Percentiles rank a stretch among this genome's conserved stretches.
phyloP scores from a whole-genome alignment of 306 rosid genomes.

The Vigna mungo region DNA sequence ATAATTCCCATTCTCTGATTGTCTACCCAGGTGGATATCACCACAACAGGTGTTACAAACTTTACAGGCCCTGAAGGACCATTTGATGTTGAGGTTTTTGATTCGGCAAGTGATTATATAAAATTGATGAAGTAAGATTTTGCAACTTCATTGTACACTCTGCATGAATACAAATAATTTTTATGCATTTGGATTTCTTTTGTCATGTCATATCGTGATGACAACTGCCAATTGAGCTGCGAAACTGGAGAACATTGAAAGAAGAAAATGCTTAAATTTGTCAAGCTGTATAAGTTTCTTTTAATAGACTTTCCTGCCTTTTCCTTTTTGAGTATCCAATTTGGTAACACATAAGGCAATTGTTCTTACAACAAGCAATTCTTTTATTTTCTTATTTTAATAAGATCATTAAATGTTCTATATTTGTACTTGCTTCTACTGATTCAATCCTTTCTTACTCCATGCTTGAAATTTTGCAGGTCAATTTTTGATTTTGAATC shows the following conservation, averaged over 20 bases:
- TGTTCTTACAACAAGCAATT: slow-evolving; percentile 23
- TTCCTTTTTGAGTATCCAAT: slow-evolving; percentile 15
- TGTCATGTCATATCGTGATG: slow-evolving; percentile 6
- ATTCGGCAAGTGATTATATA: slow-evolving; percentile 91
- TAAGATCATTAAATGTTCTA: slow-evolving; percentile 26
- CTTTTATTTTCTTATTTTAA: slow-evolving; percentile 38
- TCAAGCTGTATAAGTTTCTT: slow-evolving; percentile 37
- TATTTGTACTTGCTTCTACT: slow-evolving; percentile 25
- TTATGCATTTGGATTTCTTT: slow-evolving; percentile 19
- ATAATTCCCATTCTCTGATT: slow-evolving; percentile 33
- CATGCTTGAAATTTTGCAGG: slow-evolving; percentile 57
- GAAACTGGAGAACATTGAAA: slow-evolving; percentile 34
- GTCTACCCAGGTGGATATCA: slow-evolving; percentile 76
- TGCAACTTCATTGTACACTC: slow-evolving; percentile 31
- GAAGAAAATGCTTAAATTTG: slow-evolving; percentile 29
- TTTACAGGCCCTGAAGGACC: slow-evolving; percentile 93
- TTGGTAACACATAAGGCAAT: slow-evolving; percentile 20
- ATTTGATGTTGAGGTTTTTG: slow-evolving; percentile 96
- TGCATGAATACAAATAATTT: slow-evolving; percentile 20
- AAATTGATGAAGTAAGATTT: slow-evolving; percentile 85
- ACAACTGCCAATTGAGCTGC: slow-evolving; percentile 31
- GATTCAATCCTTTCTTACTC: slow-evolving; percentile 26
- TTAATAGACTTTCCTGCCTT: slow-evolving; percentile 19
- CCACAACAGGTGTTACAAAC: slow-evolving; percentile 65
- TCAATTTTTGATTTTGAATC: slow-evolving; percentile 91